Evolutionary conservation across 129 eudicot species (phyloP).

Genomic region (Artemisia tridentata): DNA sequence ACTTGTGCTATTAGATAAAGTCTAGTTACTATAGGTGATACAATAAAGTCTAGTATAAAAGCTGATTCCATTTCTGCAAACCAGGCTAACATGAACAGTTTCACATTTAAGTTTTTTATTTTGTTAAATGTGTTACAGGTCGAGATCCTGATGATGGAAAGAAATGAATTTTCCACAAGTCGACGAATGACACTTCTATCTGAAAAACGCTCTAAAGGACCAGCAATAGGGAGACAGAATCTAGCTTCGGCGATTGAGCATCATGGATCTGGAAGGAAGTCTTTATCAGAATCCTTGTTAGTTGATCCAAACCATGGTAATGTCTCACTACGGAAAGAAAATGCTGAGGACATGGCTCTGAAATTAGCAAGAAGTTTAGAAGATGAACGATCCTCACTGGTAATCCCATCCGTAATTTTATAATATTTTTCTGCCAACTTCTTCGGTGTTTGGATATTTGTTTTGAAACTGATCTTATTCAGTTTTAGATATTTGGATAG

Average conservation of each 20-base stretch:
- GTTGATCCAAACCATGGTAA: slow-evolving; percentile 64
- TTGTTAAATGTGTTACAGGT: slow-evolving; percentile 45
- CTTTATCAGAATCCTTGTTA: slow-evolving; percentile 79
- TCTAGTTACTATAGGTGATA: too few relatives aligned
- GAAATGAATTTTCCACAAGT: slow-evolving; percentile 51
- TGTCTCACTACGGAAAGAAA: slow-evolving; percentile 78
- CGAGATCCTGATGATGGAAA: slow-evolving; percentile 73
- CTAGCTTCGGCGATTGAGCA: slow-evolving; percentile 77
- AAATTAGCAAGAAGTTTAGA: slow-evolving; percentile 48
- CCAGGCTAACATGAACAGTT: neutral
- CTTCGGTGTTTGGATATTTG: neutral
- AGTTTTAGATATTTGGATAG: neutral
- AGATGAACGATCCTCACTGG: slow-evolving; percentile 60
- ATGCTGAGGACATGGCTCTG: slow-evolving; percentile 47
- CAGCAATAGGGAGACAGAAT: slow-evolving; percentile 62
- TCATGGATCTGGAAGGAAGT: slow-evolving; percentile 90
- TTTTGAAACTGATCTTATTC: neutral
- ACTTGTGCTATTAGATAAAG: too few relatives aligned
- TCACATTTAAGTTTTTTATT: neutral
- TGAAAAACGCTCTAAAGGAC: slow-evolving; percentile 46
- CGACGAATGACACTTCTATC: slow-evolving; percentile 43
- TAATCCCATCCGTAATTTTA: slow-evolving; percentile 9
- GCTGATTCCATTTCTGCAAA: neutral
- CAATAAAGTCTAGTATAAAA: neutral
- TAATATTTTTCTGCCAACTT: neutral